phyloP scores from a whole-genome alignment of 2,329 filamentous ascomycete genomes.

The Clarireedia monteithiana region DNA sequence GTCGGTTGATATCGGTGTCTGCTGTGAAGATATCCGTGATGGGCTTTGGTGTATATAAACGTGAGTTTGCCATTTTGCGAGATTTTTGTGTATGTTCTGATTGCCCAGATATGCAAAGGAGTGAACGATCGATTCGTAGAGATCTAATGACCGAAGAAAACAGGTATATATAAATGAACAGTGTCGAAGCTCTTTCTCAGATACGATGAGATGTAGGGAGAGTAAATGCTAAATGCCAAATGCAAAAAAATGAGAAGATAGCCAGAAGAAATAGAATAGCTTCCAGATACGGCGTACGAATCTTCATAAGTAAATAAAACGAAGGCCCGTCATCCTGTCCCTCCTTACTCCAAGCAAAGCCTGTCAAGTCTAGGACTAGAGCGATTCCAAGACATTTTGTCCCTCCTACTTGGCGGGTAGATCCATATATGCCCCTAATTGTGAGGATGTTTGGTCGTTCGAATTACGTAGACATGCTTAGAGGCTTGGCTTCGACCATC shows the following conservation, averaged over 20 bases:
- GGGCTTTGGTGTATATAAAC: constrained; percentile 34
- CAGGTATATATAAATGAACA: no score
- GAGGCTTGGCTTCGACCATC: not conserved
- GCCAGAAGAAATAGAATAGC: not conserved
- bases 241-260: not conserved
- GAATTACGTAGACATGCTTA: constrained; percentile 2
- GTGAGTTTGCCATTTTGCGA: constrained; percentile 15
- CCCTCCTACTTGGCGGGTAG: not conserved
- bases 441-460: not conserved
- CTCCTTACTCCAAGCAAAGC: no score
- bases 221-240: no score
- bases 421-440: not conserved
- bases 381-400: not conserved
- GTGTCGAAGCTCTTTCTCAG: no score
- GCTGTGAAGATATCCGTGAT: constrained; percentile 53
- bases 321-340: not conserved
- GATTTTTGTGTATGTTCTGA: not conserved
- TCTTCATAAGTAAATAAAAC: not conserved
- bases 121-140: not conserved
- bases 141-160: not conserved
- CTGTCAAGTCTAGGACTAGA: not conserved
- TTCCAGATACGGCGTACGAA: not conserved
- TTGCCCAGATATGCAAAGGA: not conserved
- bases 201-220: no score
- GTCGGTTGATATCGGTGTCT: constrained; percentile 61